Evolutionary conservation across 2,329 filamentous ascomycete genomes (phyloP), one percentile per base, ranked within the genome.

Genomic region (Diplodia intermedia): DNA sequence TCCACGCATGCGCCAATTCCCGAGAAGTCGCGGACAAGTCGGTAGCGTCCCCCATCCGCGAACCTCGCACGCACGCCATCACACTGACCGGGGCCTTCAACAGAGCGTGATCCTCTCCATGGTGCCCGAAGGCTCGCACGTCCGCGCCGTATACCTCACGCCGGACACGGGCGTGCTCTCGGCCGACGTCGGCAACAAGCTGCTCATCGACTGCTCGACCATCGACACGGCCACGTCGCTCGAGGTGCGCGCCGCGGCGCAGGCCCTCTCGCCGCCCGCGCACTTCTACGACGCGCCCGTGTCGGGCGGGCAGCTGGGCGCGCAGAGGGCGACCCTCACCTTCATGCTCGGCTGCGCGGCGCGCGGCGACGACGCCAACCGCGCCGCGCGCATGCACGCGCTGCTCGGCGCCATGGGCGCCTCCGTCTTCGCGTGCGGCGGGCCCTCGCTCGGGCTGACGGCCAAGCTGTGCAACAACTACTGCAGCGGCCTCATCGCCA

Each of bases 391-490:
- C 6, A 74, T 88, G 8, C 78, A 75, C n/a, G 69, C 73, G 23
- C 71, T 88, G 5, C 75, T 87, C 31, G 70, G 76, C 14, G 75
- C 83, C 52, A 87, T 89, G 84, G 86, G 86, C 33, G 79, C 79
- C 54, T 78, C 84, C 63, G 76, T 87, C 50, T 84, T 89, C 61
- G 79, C 85, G 4, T 89, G 86, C 71, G 86, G 86, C 3, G 85
- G 82, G 0, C 82, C 85, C 0, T 84, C 83, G 0, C 79, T 88
- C 0, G 86, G 87, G 0, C 81, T 89, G 3, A 83, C 85, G 0
- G 86, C 86, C 0, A 89, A 89, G 75, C 76, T 89, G 6, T 86
- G 82, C 66, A 89, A 89, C 73, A 89, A 89, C 71, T 89, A 89
- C 74, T 81, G 85, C 60, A 86, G 83, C 0, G 86, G 85, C 0